Evolutionary conservation across 2,329 filamentous ascomycete genomes (phyloP).

Genomic region (Polytolypa hystricis): DNA sequence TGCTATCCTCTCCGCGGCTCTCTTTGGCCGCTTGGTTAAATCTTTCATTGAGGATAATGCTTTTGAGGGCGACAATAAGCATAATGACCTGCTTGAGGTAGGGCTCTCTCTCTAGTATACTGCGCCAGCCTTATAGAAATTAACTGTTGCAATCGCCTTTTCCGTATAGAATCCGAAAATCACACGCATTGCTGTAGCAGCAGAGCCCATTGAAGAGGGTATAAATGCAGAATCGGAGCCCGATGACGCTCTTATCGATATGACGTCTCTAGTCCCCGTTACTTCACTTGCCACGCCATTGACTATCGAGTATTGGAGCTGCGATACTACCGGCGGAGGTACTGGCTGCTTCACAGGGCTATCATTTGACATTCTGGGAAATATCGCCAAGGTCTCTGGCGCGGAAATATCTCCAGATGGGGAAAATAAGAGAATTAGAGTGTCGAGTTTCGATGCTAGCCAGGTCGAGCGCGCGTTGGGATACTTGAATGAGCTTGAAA

Average conservation of each 20-base stretch:
- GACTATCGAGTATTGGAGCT: constrained; percentile 19
- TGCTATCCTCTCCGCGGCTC: constrained; percentile 7
- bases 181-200: constrained; percentile 16
- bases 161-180: constrained; percentile 18
- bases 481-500: constrained; percentile 19
- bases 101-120: not conserved
- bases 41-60: constrained; percentile 21
- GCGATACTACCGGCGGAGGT: constrained; percentile 9
- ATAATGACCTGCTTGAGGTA: constrained; percentile 25
- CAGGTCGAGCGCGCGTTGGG: constrained; percentile 21
- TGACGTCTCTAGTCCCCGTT: not conserved
- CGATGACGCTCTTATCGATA: constrained; percentile 7
- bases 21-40: constrained; percentile 12
- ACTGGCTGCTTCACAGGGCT: constrained; percentile 16
- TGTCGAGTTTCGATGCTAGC: constrained; percentile 14
- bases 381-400: constrained; percentile 18
- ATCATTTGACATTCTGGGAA: constrained; percentile 14
- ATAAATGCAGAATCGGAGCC: constrained; percentile 13
- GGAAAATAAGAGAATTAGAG: constrained; percentile 15
- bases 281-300: constrained; percentile 1
- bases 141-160: not conserved
- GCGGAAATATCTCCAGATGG: constrained; percentile 17
- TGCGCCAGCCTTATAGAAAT: not conserved
- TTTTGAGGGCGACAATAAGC: constrained; percentile 19
- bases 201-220: constrained; percentile 8